phyloP scores from a whole-genome alignment of 1,284 basidiomycete species.

The Apiotrichum domesticum region DNA sequence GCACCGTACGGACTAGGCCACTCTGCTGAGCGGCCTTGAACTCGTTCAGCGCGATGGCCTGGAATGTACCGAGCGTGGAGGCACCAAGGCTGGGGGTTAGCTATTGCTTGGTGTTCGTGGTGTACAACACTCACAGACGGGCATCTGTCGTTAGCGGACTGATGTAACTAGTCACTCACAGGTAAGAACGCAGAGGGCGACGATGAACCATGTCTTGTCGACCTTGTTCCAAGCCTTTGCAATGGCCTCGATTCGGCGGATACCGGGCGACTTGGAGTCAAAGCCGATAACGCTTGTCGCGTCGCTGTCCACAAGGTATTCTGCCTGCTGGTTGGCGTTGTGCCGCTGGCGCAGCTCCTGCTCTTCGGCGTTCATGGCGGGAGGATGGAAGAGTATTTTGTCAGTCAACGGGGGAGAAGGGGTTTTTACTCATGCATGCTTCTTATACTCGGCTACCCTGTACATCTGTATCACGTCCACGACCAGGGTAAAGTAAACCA shows the following conservation, averaged over 20 bases:
- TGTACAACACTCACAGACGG: background rate
- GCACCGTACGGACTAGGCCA: conserved; percentile 39
- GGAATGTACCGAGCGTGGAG: conserved; percentile 14
- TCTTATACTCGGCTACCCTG: too few species aligned
- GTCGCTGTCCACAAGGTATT: background rate
- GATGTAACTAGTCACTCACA: background rate
- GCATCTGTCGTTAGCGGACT: conserved; percentile 1
- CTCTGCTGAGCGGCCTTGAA: conserved; percentile 25
- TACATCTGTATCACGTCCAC: too few species aligned
- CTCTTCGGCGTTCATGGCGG: background rate
- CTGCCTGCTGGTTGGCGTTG: background rate
- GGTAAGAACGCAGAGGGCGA: conserved; percentile 9
- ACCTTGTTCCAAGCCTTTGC: background rate
- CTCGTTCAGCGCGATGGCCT: conserved; percentile 22
- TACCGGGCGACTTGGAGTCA: conserved; percentile 12
- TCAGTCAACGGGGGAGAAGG: too few species aligned
- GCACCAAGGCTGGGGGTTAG: background rate
- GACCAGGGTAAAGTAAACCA: too few species aligned
- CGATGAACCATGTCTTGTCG: conserved; percentile 6
- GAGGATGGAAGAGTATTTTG: too few species aligned
- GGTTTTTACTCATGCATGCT: too few species aligned
- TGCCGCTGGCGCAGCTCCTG: conserved; percentile 1
- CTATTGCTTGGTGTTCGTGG: background rate
- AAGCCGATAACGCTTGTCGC: background rate
- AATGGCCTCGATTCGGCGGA: conserved; percentile 18